Conservation (phyloP, 2,329 filamentous ascomycete genomes). For the Xylariaceae sp. region DNA sequence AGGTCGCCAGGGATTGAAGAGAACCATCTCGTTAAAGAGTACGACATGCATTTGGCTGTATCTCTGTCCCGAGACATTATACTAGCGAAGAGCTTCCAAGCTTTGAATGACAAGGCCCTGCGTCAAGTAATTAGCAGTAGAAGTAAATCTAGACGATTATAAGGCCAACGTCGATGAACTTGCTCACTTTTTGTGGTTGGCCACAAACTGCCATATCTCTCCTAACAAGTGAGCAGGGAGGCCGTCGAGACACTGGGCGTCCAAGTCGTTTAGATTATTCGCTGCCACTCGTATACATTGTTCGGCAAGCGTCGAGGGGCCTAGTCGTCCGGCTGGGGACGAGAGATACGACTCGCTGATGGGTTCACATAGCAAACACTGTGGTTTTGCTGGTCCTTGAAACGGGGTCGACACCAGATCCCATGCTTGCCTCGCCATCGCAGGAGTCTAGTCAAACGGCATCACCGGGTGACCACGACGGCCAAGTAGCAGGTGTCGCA, state of each 20-base stretch:
- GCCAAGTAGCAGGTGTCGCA: too few relatives aligned
- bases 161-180: background rate
- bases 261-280: background rate
- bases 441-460: too few relatives aligned
- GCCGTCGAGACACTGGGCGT: conserved; percentile 4
- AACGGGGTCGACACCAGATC: too few relatives aligned
- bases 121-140: background rate
- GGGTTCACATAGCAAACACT: too few relatives aligned
- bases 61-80: background rate
- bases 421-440: too few relatives aligned
- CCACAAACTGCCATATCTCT: conserved; percentile 2
- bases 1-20: background rate
- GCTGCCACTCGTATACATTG: conserved; percentile 1
- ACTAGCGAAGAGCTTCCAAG: conserved; percentile 12
- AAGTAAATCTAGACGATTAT: too few relatives aligned
- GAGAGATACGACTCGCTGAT: too few relatives aligned
- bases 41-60: background rate
- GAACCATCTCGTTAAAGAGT: conserved; percentile 2
- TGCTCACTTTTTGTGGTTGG: background rate
- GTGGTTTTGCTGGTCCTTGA: too few relatives aligned
- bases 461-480: too few relatives aligned
- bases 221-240: conserved; percentile 3
- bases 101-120: background rate
- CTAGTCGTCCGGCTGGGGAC: background rate
- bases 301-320: conserved; percentile 3